A percentile compares a stretch with the other conserved stretches of the same genome.
Evolutionary conservation across 164 flowering plant genomes (phyloP).

Genomic region (Aristolochia fimbriata): DNA sequence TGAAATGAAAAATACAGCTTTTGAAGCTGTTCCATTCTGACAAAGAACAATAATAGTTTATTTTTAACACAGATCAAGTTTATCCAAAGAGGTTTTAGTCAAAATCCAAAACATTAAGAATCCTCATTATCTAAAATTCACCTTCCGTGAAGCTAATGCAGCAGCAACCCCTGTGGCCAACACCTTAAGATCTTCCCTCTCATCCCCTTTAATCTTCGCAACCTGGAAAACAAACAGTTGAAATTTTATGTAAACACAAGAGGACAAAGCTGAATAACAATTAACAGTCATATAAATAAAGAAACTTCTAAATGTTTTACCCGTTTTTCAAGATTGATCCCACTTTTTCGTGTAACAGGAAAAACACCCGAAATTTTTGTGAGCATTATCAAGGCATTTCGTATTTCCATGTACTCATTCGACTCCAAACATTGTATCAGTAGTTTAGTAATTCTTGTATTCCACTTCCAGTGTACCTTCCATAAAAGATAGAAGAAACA

Average conservation of each 20-base stretch:
- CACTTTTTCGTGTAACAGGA: constrained; percentile 91
- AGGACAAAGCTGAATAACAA: neutral
- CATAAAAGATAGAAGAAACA: constrained; percentile 5
- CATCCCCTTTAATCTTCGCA: constrained; percentile 86
- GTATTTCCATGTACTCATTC: constrained; percentile 90
- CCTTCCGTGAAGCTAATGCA: constrained; percentile 92
- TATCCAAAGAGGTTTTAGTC: too few relatives aligned
- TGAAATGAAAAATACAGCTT: too few relatives aligned
- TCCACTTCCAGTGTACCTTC: constrained; percentile 99
- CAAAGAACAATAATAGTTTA: too few relatives aligned
- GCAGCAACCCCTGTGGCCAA: constrained; percentile 99
- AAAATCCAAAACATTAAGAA: too few relatives aligned
- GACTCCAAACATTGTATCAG: constrained; percentile 96
- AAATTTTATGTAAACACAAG: neutral
- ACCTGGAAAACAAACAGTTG: constrained; percentile 35
- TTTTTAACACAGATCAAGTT: too few relatives aligned
- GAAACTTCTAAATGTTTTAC: constrained; percentile 22
- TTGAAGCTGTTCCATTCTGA: too few relatives aligned
- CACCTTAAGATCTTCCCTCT: constrained; percentile 96
- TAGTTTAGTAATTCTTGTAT: constrained; percentile 75
- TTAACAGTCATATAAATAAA: neutral
- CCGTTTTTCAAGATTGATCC: constrained; percentile 96
- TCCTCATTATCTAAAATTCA: constrained; percentile 7
- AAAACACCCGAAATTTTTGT: constrained; percentile 90
- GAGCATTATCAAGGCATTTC: constrained; percentile 87